These are phyloP conservation scores for Cladophialophora chaetospira DNA, from an alignment of 2,329 filamentous ascomycete genomes.

Conservation along the genomic window DNA sequence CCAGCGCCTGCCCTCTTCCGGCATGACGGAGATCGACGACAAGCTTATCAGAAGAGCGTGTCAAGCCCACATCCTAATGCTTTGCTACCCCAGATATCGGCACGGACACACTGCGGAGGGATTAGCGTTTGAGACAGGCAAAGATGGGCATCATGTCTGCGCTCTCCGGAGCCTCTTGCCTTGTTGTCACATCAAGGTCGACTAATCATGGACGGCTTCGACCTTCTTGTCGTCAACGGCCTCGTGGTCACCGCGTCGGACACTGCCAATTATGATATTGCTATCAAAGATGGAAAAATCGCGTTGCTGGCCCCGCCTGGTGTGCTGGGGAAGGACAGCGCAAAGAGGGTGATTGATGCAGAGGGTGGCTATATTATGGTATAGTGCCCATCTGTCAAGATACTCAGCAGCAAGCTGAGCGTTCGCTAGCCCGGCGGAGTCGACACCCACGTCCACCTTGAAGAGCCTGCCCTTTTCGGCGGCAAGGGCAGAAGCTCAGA, in stretches of 20 bases:
- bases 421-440: slow-evolving; percentile 46
- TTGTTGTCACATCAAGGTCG: background rate
- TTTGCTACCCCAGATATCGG: slow-evolving; percentile 2
- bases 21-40: slow-evolving; percentile 3
- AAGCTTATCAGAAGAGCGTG: background rate
- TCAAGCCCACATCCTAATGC: background rate
- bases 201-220: slow-evolving; percentile 35
- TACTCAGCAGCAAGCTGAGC: background rate
- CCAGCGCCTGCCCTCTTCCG: background rate
- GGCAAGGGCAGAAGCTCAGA: slow-evolving; percentile 48
- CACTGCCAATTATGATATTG: slow-evolving; percentile 46
- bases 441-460: slow-evolving; percentile 52
- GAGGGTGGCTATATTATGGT: slow-evolving; percentile 48
- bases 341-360: slow-evolving; percentile 44
- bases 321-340: slow-evolving; percentile 35
- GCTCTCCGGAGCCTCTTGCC: slow-evolving; percentile 1
- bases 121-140: background rate
- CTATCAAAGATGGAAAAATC: slow-evolving; percentile 49
- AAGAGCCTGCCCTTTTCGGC: slow-evolving; percentile 50
- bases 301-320: slow-evolving; percentile 44
- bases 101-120: background rate
- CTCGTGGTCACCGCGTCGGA: slow-evolving; percentile 49
- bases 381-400: background rate
- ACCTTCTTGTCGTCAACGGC: slow-evolving; percentile 49
- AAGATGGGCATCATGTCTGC: slow-evolving; percentile 7